Percentiles rank a stretch among this genome's conserved stretches.
These are phyloP conservation scores for Ascochyta koolunga DNA, from an alignment of 2,329 filamentous ascomycete genomes.

Conservation along the genomic window DNA sequence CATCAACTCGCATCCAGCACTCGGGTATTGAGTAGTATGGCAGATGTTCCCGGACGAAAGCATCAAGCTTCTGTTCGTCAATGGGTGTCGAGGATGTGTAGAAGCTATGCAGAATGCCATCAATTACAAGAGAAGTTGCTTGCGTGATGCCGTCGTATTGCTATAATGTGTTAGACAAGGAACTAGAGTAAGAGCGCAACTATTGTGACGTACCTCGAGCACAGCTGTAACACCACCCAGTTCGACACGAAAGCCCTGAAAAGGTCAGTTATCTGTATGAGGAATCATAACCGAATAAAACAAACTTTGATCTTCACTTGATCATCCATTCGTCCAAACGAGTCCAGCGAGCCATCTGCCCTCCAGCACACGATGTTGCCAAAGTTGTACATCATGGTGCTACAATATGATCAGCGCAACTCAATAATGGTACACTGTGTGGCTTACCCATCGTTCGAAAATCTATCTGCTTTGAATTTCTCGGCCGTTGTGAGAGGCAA, in stretches of 20 bases:
- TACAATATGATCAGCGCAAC: conserved; percentile 2
- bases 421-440: no score
- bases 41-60: conserved; percentile 52
- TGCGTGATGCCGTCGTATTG: conserved; percentile 55
- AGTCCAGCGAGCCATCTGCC: conserved; percentile 60
- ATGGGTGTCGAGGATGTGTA: conserved; percentile 49
- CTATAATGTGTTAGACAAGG: conserved; percentile 20
- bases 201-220: conserved; percentile 24
- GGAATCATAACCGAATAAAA: background rate
- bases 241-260: conserved; percentile 64
- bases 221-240: conserved; percentile 60
- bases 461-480: conserved; percentile 60
- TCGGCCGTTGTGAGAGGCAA: conserved; percentile 58
- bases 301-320: conserved; percentile 64
- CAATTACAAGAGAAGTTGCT: conserved; percentile 57
- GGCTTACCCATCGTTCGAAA: conserved; percentile 57
- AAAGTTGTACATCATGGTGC: conserved; percentile 63
- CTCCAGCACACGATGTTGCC: conserved; percentile 65
- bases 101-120: conserved; percentile 59
- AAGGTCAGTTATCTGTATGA: background rate
- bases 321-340: conserved; percentile 63
- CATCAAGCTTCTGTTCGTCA: conserved; percentile 45
- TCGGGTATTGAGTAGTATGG: conserved; percentile 64
- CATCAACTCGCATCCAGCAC: conserved; percentile 51
- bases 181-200: background rate